Evolutionary conservation across 345 rosid genomes (phyloP).

Genomic region (Sisymbrium irio): DNA sequence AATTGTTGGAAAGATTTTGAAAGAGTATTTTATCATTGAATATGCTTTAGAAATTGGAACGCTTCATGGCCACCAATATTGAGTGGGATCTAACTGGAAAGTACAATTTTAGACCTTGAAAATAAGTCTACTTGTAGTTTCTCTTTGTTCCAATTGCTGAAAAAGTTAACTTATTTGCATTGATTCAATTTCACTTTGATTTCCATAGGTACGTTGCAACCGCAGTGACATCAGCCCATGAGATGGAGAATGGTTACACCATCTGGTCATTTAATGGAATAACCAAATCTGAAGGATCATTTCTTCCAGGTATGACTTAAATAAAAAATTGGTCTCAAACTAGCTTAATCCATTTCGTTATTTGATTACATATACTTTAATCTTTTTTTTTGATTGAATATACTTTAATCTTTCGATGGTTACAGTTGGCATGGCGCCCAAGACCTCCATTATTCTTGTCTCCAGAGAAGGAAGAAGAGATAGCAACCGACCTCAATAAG

Average conservation of each 20-base stretch:
- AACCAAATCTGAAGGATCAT: constrained; percentile 80
- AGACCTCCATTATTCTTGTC: constrained; percentile 80
- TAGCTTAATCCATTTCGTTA: background rate
- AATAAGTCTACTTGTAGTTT: background rate
- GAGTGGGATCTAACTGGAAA: constrained; percentile 99
- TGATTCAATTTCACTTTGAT: background rate
- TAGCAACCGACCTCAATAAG: constrained; percentile 82
- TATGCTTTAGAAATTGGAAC: no score
- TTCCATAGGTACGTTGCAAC: constrained; percentile 76
- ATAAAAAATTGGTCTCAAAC: no score
- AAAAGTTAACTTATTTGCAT: background rate
- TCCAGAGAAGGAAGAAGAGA: constrained; percentile 88
- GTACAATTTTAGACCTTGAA: no score
- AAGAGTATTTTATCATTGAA: no score
- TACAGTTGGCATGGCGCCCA: constrained; percentile 84
- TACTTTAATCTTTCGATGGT: no score
- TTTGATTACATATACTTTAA: constrained; percentile 1
- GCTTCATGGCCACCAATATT: constrained; percentile 91
- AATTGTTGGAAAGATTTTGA: no score
- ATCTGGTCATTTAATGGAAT: constrained; percentile 96
- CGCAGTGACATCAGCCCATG: constrained; percentile 87
- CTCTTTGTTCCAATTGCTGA: constrained; percentile 1
- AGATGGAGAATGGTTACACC: constrained; percentile 95
- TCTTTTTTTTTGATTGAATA: no score
- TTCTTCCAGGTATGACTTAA: constrained; percentile 92